A percentile compares a stretch with the other conserved stretches of the same genome.
Conservation (phyloP, 768 basidiomycete species). For the Sistotremastrum suecicum region DNA sequence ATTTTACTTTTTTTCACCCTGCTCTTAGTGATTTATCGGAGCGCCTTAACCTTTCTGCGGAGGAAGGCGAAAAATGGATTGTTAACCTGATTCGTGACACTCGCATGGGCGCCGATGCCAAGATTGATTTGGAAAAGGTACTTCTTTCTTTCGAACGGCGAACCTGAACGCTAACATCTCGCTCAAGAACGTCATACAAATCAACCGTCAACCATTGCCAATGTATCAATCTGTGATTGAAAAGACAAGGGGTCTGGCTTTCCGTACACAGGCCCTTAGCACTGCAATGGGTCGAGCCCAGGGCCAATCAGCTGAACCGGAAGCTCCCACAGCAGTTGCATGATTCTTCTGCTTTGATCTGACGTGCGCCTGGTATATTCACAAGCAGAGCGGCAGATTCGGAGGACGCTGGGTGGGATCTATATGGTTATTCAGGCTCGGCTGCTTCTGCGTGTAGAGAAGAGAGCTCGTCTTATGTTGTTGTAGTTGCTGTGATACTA, state of each 20-base stretch:
- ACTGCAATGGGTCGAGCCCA: conserved; percentile 45
- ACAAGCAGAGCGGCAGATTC: too few relatives aligned
- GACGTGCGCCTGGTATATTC: too few relatives aligned
- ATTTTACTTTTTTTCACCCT: background rate
- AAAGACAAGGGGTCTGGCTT: conserved; percentile 82
- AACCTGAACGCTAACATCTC: conserved; percentile 19
- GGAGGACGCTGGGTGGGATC: too few relatives aligned
- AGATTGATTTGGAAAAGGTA: conserved; percentile 94
- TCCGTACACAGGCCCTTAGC: conserved; percentile 82
- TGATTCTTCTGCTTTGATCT: too few relatives aligned
- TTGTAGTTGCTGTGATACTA: too few relatives aligned
- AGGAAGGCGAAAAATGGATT: conserved; percentile 99
- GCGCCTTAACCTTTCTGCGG: conserved; percentile 81
- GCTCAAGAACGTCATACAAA: conserved; percentile 88
- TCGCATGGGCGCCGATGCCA: conserved; percentile 90
- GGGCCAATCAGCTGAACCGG: conserved; percentile 3
- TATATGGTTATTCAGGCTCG: too few relatives aligned
- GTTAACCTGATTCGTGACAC: conserved; percentile 98
- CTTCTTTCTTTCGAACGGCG: conserved; percentile 4
- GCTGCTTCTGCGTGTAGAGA: too few relatives aligned
- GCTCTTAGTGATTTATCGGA: conserved; percentile 70
- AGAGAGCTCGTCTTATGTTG: too few relatives aligned
- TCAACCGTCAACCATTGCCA: conserved; percentile 77
- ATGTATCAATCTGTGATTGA: conserved; percentile 93
- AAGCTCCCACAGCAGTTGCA: background rate